Base-by-base conservation (phyloP, 106 monocot species). In the Acanthochlamys bracteata region DNA sequence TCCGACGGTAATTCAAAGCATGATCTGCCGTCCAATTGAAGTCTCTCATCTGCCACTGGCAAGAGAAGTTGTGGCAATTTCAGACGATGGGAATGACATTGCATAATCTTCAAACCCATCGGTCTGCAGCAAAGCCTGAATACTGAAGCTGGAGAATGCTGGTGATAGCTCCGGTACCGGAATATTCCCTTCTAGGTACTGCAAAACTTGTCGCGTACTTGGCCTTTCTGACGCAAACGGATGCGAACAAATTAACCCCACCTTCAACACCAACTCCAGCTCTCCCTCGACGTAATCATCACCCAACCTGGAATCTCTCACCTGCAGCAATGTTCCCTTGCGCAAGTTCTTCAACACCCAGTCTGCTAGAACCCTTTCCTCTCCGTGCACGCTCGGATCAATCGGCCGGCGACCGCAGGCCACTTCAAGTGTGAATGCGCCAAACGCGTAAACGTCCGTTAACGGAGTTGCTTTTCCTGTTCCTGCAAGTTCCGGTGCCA, bases 341-440 rank as follows among this genome's bases (percentile, higher is more conserved):
- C 57, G 57, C 73, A 65, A 73, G 0, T 45, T 46, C 45, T 65
- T 45, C 27, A 57, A 7, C 43, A 73, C 65, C 57, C 65, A 66
- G 20, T 49, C 63, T 24, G 49, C 46, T n/a, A 73, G 41, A 12
- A 42, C 42, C n/a, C 14, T 39, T 6, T 26, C 26, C 26, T 33
- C 43, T 7, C 6, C 15, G 9, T 54, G 55, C 51, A n/a, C 39
- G 4, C 6, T 42, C 7, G 55, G 17, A 7, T 70, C 49, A 4
- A 73, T 47, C 25, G 73, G 73, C 49, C 59, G 55, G 21, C 57
- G 24, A n/a, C 73, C 73, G 21, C 73, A 73, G 11, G 65, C 66
- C 11, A 73, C 66, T 46, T 73, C 73, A 1, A 73, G 58, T 24
- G 65, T 19, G 47, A 73, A 73, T 19, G 39, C 19, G 3, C 73